Evolutionary conservation across 768 basidiomycete species (phyloP).

Genomic region (Auriscalpium microsporum): DNA sequence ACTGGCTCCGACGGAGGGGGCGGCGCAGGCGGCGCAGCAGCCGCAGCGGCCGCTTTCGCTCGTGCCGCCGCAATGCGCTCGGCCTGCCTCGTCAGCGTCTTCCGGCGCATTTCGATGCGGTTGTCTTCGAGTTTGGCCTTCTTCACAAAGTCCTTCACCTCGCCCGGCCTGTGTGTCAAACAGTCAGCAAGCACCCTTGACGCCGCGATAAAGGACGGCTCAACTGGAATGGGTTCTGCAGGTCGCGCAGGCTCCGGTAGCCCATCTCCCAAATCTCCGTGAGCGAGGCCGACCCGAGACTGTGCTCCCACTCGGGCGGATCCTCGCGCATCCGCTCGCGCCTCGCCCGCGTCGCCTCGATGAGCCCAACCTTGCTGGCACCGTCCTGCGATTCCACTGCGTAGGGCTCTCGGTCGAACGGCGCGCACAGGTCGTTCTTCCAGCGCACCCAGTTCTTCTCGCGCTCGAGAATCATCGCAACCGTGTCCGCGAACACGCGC

Average conservation of each 20-base stretch:
- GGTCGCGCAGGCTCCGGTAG: conserved; percentile 52
- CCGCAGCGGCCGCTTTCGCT: conserved; percentile 32
- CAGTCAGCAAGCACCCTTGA: neutral
- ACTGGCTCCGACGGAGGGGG: conserved; percentile 18
- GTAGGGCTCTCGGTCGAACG: conserved; percentile 73
- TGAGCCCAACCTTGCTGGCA: conserved; percentile 44
- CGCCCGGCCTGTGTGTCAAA: conserved; percentile 44
- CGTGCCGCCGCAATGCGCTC: conserved; percentile 31
- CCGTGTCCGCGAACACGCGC: conserved; percentile 66
- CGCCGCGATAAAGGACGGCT: too few relatives aligned
- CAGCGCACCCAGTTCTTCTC: conserved; percentile 88
- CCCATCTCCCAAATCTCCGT: conserved; percentile 84
- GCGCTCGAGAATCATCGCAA: conserved; percentile 60
- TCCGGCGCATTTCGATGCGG: conserved; percentile 45
- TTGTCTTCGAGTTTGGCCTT: conserved; percentile 61
- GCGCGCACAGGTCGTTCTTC: conserved; percentile 77
- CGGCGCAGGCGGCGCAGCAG: conserved; percentile 14
- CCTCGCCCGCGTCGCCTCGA: conserved; percentile 48
- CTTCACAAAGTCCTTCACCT: conserved; percentile 66
- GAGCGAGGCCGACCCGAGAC: conserved; percentile 57
- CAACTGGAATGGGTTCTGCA: conserved; percentile 61
- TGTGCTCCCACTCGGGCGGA: conserved; percentile 55
- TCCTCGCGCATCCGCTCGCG: conserved; percentile 50
- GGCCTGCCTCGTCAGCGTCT: conserved; percentile 28
- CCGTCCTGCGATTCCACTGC: conserved; percentile 31